Conservation (phyloP, 2,329 filamentous ascomycete genomes). For the Alternaria novae-zelandiae region DNA sequence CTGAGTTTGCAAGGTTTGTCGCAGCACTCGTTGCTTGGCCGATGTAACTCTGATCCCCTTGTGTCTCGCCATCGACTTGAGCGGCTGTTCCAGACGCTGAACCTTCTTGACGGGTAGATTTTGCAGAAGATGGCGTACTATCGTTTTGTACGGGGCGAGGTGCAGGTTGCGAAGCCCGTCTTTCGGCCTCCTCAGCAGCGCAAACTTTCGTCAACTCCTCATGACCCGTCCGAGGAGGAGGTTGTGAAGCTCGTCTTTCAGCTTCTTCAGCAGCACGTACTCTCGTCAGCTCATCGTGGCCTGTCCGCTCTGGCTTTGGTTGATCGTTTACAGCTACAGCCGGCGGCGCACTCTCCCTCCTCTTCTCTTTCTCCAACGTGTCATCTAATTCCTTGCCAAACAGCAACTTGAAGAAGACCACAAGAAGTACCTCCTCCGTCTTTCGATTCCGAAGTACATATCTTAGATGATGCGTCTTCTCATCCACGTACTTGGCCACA, state of each 20-base stretch:
- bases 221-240: not conserved
- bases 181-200: not conserved
- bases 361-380: slow-evolving; percentile 30
- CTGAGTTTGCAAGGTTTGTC: slow-evolving; percentile 30
- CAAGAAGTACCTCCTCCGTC: slow-evolving; percentile 52
- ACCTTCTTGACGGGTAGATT: not conserved
- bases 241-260: not conserved
- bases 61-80: not conserved
- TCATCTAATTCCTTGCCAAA: slow-evolving; percentile 52
- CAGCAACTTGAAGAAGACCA: slow-evolving; percentile 55
- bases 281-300: slow-evolving; percentile 1
- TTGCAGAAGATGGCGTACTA: not conserved
- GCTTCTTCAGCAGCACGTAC: slow-evolving; percentile 1
- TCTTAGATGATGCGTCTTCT: slow-evolving; percentile 55
- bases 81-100: not conserved
- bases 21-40: slow-evolving; percentile 17
- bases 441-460: slow-evolving; percentile 54
- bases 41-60: slow-evolving; percentile 14
- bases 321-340: not conserved
- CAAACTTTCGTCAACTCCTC: not conserved
- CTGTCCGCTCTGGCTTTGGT: not conserved
- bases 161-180: not conserved
- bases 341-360: not conserved
- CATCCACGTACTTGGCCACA: slow-evolving; percentile 55
- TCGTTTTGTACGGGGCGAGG: not conserved